phyloP scores from a whole-genome alignment of 2,329 filamentous ascomycete species.

The Colletotrichum acutatum region DNA sequence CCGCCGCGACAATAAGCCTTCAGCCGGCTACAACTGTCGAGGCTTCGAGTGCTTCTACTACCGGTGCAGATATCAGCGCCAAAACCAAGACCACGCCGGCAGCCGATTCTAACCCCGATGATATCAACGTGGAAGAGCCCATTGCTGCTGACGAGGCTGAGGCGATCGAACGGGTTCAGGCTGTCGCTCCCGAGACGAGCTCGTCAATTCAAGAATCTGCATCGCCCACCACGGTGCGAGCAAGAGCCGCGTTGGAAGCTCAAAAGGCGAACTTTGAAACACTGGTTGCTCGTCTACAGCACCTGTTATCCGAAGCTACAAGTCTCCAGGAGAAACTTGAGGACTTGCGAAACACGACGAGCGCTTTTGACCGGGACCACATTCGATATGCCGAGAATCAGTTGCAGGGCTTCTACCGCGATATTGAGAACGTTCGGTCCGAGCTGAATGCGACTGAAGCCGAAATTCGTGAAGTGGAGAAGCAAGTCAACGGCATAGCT shows the following conservation, averaged over 20 bases:
- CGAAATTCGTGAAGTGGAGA: slow-evolving; percentile 49
- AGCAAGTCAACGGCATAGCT: slow-evolving; percentile 31
- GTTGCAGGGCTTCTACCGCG: slow-evolving; percentile 43
- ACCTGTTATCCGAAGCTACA: slow-evolving; percentile 44
- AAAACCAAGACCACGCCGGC: slow-evolving; percentile 2
- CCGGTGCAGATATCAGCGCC: background rate
- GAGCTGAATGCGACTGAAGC: slow-evolving; percentile 50
- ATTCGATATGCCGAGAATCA: slow-evolving; percentile 43
- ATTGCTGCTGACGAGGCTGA: slow-evolving; percentile 40
- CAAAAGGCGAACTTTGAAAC: slow-evolving; percentile 48
- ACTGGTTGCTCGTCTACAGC: slow-evolving; percentile 46
- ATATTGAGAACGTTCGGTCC: slow-evolving; percentile 46
- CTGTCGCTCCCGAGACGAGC: background rate
- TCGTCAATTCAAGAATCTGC: slow-evolving; percentile 28
- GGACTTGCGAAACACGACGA: slow-evolving; percentile 37
- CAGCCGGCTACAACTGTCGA: background rate
- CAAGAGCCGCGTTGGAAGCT: slow-evolving; percentile 39
- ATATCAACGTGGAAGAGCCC: slow-evolving; percentile 60
- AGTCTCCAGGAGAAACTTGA: slow-evolving; percentile 45
- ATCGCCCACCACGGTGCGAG: slow-evolving; percentile 6
- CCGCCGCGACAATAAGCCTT: background rate
- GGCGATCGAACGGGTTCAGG: slow-evolving; percentile 36
- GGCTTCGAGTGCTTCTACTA: background rate
- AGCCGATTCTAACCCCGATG: slow-evolving; percentile 49
- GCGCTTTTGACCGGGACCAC: slow-evolving; percentile 32